These are phyloP conservation scores for Cyclotella choctawhatcheeana DNA, from an alignment of 108 stramenopile genomes.

Conservation along the genomic window DNA sequence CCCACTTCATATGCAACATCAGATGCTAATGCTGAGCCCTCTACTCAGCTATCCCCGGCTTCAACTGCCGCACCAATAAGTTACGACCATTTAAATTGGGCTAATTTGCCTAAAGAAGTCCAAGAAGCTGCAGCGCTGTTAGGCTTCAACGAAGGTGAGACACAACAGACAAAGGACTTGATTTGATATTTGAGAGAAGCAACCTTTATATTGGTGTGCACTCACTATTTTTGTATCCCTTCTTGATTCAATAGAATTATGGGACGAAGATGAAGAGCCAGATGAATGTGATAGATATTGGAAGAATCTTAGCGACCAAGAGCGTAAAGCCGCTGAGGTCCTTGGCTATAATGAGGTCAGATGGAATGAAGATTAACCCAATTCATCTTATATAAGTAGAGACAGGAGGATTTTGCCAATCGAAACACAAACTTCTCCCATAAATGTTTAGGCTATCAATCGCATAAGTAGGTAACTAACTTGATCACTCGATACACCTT, in stretches of 20 bases:
- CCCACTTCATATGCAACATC: too few species aligned
- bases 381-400: neutral
- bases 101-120: neutral
- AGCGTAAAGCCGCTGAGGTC: neutral
- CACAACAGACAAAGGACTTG: too few species aligned
- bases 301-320: neutral
- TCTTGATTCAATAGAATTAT: neutral
- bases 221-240: neutral
- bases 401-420: neutral
- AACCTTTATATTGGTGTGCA: neutral
- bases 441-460: too few species aligned
- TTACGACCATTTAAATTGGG: conserved; percentile 12
- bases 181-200: neutral
- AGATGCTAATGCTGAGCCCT: too few species aligned
- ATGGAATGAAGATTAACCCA: conserved; percentile 5
- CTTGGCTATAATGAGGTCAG: conserved; percentile 1
- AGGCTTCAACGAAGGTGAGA: conserved; percentile 6
- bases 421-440: too few species aligned
- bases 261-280: conserved; percentile 13
- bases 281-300: conserved; percentile 5
- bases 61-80: too few species aligned
- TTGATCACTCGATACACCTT: too few species aligned
- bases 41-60: too few species aligned
- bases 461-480: too few species aligned
- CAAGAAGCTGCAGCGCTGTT: neutral